phyloP scores from a whole-genome alignment of 176 grass and related monocot species.

The Carex myosuroides region DNA sequence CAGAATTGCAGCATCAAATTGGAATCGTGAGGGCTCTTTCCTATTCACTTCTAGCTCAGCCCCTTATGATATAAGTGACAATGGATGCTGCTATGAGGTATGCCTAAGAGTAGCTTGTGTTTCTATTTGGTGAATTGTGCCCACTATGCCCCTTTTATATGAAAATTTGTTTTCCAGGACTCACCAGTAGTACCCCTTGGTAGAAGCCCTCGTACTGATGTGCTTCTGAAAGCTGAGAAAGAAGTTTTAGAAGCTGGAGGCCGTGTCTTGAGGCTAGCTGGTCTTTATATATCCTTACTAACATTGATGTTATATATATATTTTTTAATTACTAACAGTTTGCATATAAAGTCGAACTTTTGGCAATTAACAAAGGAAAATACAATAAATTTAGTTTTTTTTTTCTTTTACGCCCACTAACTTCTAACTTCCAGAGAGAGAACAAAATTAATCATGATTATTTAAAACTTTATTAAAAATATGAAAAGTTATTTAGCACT shows the following conservation, averaged over 20 bases:
- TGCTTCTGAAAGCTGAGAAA: slow-evolving; percentile 84
- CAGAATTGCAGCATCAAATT: slow-evolving; percentile 78
- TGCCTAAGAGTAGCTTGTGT: not conserved
- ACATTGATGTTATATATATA: not conserved
- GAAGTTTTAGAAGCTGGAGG: slow-evolving; percentile 61
- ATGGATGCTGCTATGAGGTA: slow-evolving; percentile 74
- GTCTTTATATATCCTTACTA: slow-evolving; percentile 87
- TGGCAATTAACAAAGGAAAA: not conserved
- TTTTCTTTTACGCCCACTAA: not conserved
- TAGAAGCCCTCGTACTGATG: slow-evolving; percentile 55
- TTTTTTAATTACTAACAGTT: not conserved
- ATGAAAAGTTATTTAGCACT: not conserved
- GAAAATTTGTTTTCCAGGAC: slow-evolving; percentile 43
- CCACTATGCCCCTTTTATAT: not conserved
- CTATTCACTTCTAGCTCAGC: slow-evolving; percentile 86
- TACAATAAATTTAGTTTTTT: not conserved
- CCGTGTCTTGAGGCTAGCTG: slow-evolving; percentile 72
- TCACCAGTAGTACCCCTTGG: slow-evolving; percentile 57
- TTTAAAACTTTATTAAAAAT: not conserved
- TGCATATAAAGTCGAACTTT: not conserved
- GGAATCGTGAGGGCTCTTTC: slow-evolving; percentile 85
- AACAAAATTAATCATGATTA: not conserved
- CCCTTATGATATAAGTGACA: slow-evolving; percentile 65
- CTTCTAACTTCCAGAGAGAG: not conserved
- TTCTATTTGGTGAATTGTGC: not conserved